Base-by-base conservation (phyloP, 2,329 filamentous ascomycete genomes). In the Clarireedia paspali region DNA sequence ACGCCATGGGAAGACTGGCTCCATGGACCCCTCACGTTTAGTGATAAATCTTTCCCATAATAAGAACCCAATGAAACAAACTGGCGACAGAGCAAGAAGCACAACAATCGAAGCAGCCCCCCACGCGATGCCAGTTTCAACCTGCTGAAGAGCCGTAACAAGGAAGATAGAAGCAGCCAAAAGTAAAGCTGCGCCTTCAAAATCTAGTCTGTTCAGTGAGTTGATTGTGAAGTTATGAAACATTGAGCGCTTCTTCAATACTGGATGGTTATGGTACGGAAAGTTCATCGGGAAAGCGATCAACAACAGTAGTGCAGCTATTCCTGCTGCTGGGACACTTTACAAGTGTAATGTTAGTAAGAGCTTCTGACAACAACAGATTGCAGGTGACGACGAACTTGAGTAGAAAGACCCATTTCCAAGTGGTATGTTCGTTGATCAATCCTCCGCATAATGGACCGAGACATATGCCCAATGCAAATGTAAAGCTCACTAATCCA, bases 391-490 rank as follows among this genome's bases (percentile, higher is more conserved):
- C 6, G 4, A 26, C 42, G 14, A 38, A 51, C 49, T 51, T 51
- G 15, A 51, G 20, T 12, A 51, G 23, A 30, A 51, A 51, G 17
- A 51, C 39, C 60, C 72, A 72, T 5, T 67, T 60, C 46, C 74
- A 63, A 1, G 70, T 66, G 0, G 72, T 71, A 1, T 69, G 64
- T 30, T 68, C 51, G 9, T 61, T 68, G 44, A 70, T 67, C 4
- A 63, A 59, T 12, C 69, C 69, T 44, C 68, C 69, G 7, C 70
- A 45, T 4, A 70, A 40, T 12, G 69, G 69, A 20, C 67, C 68
- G n/a, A 61, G 56, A 14, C 38, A 34, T 4, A 30, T 49, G 4
- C 34, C 20, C 45, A 44, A 59, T 56, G 6, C 61, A 30, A 20
- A 63, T 7, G 6, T 49, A 26, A 50, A 56, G 48, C n/a, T 52